phyloP scores from a whole-genome alignment of 73 alveolate genomes.

The Breviolum minutum region DNA sequence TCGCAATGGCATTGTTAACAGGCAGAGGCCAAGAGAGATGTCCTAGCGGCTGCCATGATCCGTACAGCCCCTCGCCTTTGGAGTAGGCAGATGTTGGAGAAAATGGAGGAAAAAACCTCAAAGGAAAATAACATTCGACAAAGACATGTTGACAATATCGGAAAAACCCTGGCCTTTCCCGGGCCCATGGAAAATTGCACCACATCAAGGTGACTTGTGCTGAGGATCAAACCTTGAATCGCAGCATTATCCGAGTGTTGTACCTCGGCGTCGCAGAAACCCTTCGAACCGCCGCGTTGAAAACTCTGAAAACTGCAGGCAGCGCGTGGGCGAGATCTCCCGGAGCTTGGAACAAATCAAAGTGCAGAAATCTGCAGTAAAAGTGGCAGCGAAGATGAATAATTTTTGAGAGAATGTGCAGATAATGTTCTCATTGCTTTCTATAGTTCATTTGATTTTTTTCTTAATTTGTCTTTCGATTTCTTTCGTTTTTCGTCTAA shows the following conservation, averaged over 20 bases:
- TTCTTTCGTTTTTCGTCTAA: too few species aligned
- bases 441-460: too few species aligned
- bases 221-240: neutral
- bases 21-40: neutral
- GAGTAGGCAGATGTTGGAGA: neutral
- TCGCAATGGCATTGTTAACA: too few species aligned
- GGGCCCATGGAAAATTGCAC: neutral
- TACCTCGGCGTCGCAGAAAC: neutral
- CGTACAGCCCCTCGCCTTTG: slow-evolving; percentile 2
- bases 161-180: neutral
- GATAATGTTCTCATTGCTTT: too few species aligned
- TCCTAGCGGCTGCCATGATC: slow-evolving; percentile 15
- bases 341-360: neutral
- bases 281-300: neutral
- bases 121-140: neutral
- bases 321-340: neutral
- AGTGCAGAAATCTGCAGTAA: neutral
- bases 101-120: neutral
- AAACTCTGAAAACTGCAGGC: neutral
- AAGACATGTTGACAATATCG: neutral
- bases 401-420: neutral
- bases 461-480: too few species aligned
- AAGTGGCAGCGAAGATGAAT: neutral
- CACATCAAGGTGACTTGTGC: neutral
- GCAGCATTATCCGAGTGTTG: neutral